Evolutionary conservation across 495 filamentous ascomycete species (phyloP).

Genomic region (Terfezia boudieri): DNA sequence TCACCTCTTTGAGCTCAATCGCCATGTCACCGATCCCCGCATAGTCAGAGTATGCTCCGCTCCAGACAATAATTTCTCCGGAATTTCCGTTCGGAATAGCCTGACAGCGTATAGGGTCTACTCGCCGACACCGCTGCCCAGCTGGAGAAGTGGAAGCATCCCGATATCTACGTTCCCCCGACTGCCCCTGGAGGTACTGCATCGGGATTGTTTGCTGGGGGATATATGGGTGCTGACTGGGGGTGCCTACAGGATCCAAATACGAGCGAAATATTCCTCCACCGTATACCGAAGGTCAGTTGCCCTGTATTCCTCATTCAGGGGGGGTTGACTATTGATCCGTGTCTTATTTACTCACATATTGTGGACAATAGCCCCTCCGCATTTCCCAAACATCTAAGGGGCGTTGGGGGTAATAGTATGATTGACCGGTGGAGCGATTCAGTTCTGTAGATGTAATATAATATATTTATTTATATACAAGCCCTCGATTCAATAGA

Average conservation of each 20-base stretch:
- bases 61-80: neutral
- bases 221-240: conserved; percentile 13
- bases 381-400: neutral
- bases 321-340: neutral
- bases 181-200: conserved; percentile 82
- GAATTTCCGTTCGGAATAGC: conserved; percentile 1
- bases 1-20: conserved; percentile 86
- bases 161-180: conserved; percentile 70
- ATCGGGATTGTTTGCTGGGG: no score
- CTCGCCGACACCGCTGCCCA: conserved; percentile 70
- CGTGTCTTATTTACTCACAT: neutral
- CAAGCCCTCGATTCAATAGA: no score
- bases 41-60: conserved; percentile 49
- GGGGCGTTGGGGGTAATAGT: neutral
- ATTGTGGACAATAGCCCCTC: neutral
- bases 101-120: conserved; percentile 32
- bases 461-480: neutral
- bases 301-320: neutral
- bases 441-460: neutral
- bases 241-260: conserved; percentile 48
- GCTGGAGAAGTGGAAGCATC: conserved; percentile 88
- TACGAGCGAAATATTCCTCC: conserved; percentile 80
- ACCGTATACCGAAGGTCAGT: conserved; percentile 60
- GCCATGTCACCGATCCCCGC: conserved; percentile 60
- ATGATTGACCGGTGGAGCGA: neutral